Evolutionary conservation across 1,284 basidiomycete species (phyloP).

Genomic region (Boletellus deceptivus): DNA sequence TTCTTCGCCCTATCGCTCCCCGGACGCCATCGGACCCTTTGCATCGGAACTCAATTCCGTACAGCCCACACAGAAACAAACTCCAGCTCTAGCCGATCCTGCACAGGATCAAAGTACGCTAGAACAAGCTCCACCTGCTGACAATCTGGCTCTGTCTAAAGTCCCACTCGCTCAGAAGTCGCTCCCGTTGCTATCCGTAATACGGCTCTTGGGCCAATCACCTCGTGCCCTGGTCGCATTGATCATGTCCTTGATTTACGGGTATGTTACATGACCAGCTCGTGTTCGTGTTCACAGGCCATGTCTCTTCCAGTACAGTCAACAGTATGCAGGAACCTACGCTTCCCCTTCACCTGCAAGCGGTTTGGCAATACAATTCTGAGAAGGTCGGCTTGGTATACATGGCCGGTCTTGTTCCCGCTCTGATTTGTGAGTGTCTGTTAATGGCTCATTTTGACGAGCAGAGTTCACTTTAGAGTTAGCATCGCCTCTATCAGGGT

Average conservation of each 20-base stretch:
- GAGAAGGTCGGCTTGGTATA: constrained; percentile 69
- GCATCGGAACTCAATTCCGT: not conserved
- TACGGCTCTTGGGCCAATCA: constrained; percentile 49
- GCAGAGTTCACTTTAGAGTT: constrained; percentile 6
- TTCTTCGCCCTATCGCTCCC: not conserved
- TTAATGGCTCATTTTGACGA: not conserved
- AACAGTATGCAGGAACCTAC: constrained; percentile 60
- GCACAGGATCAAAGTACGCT: not conserved
- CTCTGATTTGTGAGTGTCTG: constrained; percentile 54
- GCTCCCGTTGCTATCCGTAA: constrained; percentile 40
- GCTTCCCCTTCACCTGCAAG: constrained; percentile 63
- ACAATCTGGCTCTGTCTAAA: constrained; percentile 10
- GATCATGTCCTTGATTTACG: constrained; percentile 56
- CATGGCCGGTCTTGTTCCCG: constrained; percentile 67
- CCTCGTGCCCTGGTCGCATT: constrained; percentile 56
- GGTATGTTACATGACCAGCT: constrained; percentile 38
- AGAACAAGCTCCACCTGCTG: not conserved
- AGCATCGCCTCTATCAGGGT: constrained; percentile 66
- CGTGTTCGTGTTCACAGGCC: not conserved
- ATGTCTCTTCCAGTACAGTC: constrained; percentile 42
- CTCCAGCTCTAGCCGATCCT: not conserved
- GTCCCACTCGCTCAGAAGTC: constrained; percentile 28
- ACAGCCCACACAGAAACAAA: not conserved
- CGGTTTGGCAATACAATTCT: constrained; percentile 59
- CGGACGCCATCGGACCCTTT: not conserved